Evolutionary conservation across 2,329 filamentous ascomycete genomes (phyloP).

Genomic region (Fusarium brachygibbosum): DNA sequence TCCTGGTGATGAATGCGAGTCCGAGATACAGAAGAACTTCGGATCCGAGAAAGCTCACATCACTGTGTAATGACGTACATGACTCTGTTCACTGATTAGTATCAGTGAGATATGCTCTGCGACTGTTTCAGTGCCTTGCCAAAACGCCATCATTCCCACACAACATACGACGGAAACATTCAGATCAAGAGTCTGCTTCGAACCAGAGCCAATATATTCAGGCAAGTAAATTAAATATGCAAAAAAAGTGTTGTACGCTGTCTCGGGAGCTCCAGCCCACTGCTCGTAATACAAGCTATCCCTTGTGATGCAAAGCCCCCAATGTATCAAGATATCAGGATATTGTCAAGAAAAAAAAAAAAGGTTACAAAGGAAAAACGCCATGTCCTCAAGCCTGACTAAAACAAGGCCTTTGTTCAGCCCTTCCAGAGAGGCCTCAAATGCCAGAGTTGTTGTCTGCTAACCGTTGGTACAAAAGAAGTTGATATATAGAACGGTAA

Average conservation of each 20-base stretch:
- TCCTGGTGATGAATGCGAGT: conserved; percentile 22
- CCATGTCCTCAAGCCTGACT: conserved; percentile 41
- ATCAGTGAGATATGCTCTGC: background rate
- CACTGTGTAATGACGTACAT: conserved; percentile 14
- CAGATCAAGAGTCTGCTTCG: background rate
- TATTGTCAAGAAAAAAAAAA: conserved; percentile 22
- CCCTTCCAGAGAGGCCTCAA: conserved; percentile 23
- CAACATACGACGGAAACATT: background rate
- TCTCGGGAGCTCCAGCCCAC: conserved; percentile 45
- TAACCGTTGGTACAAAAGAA: conserved; percentile 48
- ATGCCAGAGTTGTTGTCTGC: conserved; percentile 33
- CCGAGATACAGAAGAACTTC: conserved; percentile 13
- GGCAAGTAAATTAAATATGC: conserved; percentile 44
- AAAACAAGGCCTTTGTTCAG: conserved; percentile 21
- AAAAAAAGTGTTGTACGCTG: conserved; percentile 37
- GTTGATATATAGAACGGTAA: conserved; percentile 48
- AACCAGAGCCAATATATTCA: conserved; percentile 26
- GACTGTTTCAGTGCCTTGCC: background rate
- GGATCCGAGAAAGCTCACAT: background rate
- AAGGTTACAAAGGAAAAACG: conserved; percentile 41
- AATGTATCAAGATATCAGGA: conserved; percentile 42
- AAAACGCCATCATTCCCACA: conserved; percentile 13
- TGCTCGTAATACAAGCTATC: conserved; percentile 43
- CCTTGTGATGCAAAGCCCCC: conserved; percentile 38
- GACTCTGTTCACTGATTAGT: background rate